Conservation (phyloP, 305 asterid genomes). For the Fraxinus floribunda region DNA sequence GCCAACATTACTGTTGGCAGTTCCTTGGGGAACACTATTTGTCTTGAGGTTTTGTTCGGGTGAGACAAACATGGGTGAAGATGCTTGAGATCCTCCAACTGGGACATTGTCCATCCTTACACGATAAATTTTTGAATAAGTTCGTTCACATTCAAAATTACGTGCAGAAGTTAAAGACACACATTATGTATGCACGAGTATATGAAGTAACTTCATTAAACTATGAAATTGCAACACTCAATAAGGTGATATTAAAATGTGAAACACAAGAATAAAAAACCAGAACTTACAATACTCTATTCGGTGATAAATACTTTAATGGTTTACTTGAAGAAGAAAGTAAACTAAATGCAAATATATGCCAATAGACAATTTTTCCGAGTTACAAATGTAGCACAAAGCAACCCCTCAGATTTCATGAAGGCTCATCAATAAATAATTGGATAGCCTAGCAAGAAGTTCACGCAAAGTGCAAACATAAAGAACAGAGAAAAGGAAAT, state of each 20-base stretch:
- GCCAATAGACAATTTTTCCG: not conserved
- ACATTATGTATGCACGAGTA: not conserved
- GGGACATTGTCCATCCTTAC: constrained; percentile 47
- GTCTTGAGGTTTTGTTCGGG: constrained; percentile 44
- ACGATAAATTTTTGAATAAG: constrained; percentile 21
- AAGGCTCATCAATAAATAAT: not conserved
- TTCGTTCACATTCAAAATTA: constrained; percentile 1
- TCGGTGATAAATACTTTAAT: not conserved
- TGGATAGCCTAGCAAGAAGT: not conserved
- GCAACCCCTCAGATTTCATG: not conserved
- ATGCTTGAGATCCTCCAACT: constrained; percentile 40
- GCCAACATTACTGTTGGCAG: constrained; percentile 32
- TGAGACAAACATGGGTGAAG: constrained; percentile 30
- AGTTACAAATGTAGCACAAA: not conserved
- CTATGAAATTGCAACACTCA: constrained; percentile 7
- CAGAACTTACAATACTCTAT: not conserved
- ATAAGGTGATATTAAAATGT: not conserved
- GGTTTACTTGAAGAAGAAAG: not conserved
- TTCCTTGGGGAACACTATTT: constrained; percentile 40
- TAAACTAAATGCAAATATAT: not conserved
- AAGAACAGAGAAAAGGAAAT: not conserved
- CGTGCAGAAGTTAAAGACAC: not conserved
- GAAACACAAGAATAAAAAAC: not conserved
- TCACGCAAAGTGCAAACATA: not conserved
- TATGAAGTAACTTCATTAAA: constrained; percentile 13